Percentiles rank a stretch among this genome's conserved stretches.
These are phyloP conservation scores for Gentiana straminea DNA, from an alignment of 257 asterid genomes.

Conservation along the genomic window DNA sequence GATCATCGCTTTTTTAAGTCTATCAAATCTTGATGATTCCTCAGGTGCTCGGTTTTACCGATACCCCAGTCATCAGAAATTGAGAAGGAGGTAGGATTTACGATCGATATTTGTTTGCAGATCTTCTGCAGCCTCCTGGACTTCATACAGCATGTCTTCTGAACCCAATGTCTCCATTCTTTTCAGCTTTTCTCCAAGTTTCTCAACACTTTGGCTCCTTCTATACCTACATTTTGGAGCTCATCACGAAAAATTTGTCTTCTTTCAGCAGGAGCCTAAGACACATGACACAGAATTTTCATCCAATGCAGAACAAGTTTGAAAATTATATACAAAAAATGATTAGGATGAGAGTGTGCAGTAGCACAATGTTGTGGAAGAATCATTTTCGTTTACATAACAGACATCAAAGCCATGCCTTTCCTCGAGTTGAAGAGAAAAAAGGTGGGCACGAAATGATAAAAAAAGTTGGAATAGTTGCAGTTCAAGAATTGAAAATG, in stretches of 20 bases:
- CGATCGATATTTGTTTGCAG: constrained; percentile 40
- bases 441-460: no score
- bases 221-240: constrained; percentile 46
- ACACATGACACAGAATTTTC: no score
- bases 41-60: constrained; percentile 20
- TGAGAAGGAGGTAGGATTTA: constrained; percentile 57
- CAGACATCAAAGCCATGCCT: no score
- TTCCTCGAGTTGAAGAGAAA: no score
- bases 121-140: constrained; percentile 39
- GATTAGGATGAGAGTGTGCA: no score
- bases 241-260: constrained; percentile 51
- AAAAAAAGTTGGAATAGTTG: no score
- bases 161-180: constrained; percentile 50
- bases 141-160: constrained; percentile 24
- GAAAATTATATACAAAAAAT: no score
- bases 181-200: constrained; percentile 48
- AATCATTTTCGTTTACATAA: no score
- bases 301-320: no score
- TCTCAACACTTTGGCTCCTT: constrained; percentile 49
- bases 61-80: constrained; percentile 59
- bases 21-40: constrained; percentile 22
- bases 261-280: constrained; percentile 61
- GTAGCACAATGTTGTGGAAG: no score
- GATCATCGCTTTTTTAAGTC: constrained; percentile 12
- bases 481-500: no score